These are phyloP conservation scores for Zangia roseola DNA, from an alignment of 768 basidiomycete genomes.

Conservation along the genomic window DNA sequence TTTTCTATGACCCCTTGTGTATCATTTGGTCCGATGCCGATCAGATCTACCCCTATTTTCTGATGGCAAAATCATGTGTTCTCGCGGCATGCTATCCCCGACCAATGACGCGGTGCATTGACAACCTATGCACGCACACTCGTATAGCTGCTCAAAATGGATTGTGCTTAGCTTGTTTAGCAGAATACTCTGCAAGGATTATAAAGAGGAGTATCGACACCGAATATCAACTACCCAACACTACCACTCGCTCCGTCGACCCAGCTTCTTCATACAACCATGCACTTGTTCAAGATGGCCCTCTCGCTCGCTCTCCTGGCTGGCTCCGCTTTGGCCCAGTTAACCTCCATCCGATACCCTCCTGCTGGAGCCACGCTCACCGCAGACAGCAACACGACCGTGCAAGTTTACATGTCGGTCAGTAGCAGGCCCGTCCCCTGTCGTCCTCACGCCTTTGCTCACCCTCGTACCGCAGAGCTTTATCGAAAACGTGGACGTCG, in stretches of 20 bases:
- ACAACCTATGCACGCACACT: too few species aligned
- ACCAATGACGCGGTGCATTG: background rate
- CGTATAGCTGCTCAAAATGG: background rate
- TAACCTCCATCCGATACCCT: conserved; percentile 9
- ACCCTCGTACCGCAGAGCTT: conserved; percentile 9
- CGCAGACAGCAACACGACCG: conserved; percentile 5
- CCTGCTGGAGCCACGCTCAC: conserved; percentile 7
- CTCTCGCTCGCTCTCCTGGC: conserved; percentile 16
- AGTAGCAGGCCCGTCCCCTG: background rate
- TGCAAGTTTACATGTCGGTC: conserved; percentile 21
- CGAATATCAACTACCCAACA: background rate
- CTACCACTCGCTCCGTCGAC: background rate
- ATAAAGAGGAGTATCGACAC: too few species aligned
- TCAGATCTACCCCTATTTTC: conserved; percentile 3
- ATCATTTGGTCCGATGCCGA: conserved; percentile 10
- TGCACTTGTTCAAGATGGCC: conserved; percentile 14
- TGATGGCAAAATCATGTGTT: background rate
- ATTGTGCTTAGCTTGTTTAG: too few species aligned
- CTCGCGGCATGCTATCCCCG: conserved; percentile 9
- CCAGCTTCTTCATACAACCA: conserved; percentile 5
- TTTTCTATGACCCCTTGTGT: background rate
- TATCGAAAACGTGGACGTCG: conserved; percentile 23
- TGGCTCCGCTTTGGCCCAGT: conserved; percentile 16
- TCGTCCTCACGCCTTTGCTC: background rate
- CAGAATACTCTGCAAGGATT: too few species aligned